phyloP scores from a whole-genome alignment of 2,329 filamentous ascomycete genomes.

The Thielaviopsis populi region DNA sequence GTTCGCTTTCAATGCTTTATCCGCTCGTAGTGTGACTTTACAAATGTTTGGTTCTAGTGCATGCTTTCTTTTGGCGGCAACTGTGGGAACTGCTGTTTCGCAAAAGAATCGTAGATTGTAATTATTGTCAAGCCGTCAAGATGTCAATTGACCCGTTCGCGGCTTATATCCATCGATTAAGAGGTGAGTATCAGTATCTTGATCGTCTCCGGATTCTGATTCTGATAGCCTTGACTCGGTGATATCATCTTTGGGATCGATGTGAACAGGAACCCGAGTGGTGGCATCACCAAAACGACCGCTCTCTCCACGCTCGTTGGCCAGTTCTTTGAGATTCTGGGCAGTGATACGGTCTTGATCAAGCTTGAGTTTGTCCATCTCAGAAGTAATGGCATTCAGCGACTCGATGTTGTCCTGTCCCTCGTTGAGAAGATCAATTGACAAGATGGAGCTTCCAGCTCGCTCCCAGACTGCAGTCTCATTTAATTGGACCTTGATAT shows the following conservation, averaged over 20 bases:
- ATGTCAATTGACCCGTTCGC: neutral
- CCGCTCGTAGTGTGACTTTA: neutral
- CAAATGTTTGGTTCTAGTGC: neutral
- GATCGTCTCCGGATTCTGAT: neutral
- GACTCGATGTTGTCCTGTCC: conserved; percentile 36
- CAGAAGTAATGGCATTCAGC: conserved; percentile 24
- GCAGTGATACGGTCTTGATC: conserved; percentile 29
- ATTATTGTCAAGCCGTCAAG: neutral
- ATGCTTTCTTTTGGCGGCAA: conserved; percentile 1
- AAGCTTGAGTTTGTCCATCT: conserved; percentile 30
- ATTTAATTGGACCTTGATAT: conserved; percentile 74
- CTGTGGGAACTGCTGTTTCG: neutral
- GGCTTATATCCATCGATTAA: conserved; percentile 16
- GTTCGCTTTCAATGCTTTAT: neutral
- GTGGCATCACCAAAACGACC: conserved; percentile 15
- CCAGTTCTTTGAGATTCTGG: conserved; percentile 30
- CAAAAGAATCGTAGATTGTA: conserved; percentile 1
- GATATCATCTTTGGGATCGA: conserved; percentile 20
- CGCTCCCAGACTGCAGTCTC: conserved; percentile 79
- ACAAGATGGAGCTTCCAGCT: conserved; percentile 39
- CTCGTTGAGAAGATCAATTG: conserved; percentile 54
- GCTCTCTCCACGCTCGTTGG: conserved; percentile 34
- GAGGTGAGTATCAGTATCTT: conserved; percentile 11
- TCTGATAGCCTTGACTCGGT: neutral
- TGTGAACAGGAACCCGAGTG: conserved; percentile 15